phyloP scores from a whole-genome alignment of 352 stramenopile genomes.

The Pythium brassicae region DNA sequence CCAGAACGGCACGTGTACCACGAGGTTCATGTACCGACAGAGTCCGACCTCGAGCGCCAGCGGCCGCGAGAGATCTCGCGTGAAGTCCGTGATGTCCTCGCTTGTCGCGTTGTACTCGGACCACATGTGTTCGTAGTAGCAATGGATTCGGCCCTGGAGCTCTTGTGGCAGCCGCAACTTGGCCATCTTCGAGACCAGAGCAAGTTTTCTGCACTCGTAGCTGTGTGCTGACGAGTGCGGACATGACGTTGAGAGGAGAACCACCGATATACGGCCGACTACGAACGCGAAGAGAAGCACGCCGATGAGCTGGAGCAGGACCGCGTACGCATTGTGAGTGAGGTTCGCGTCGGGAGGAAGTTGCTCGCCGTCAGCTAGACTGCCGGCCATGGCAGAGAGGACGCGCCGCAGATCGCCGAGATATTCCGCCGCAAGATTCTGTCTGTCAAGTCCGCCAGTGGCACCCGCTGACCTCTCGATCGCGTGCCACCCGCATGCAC shows the following conservation, averaged over 20 bases:
- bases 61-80: constrained; percentile 33
- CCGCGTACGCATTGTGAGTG: background rate
- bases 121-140: constrained; percentile 48
- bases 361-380: background rate
- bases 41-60: constrained; percentile 35
- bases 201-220: constrained; percentile 18
- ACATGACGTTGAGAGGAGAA: constrained; percentile 15
- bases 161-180: constrained; percentile 20
- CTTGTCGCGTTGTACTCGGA: constrained; percentile 37
- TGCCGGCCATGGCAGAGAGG: background rate
- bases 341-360: no score
- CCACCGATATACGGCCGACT: constrained; percentile 18
- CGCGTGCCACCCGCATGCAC: background rate
- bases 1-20: constrained; percentile 33
- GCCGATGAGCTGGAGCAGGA: constrained; percentile 3
- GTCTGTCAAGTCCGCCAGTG: background rate
- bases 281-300: constrained; percentile 9
- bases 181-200: constrained; percentile 18
- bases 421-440: background rate
- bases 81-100: constrained; percentile 29
- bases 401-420: background rate
- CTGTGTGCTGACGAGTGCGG: constrained; percentile 4
- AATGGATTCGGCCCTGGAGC: constrained; percentile 31
- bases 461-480: background rate
- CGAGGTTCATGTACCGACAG: constrained; percentile 32